These are phyloP conservation scores for Kalaharituber pfeilii DNA, from an alignment of 2,329 filamentous ascomycete species.

Conservation along the genomic window DNA sequence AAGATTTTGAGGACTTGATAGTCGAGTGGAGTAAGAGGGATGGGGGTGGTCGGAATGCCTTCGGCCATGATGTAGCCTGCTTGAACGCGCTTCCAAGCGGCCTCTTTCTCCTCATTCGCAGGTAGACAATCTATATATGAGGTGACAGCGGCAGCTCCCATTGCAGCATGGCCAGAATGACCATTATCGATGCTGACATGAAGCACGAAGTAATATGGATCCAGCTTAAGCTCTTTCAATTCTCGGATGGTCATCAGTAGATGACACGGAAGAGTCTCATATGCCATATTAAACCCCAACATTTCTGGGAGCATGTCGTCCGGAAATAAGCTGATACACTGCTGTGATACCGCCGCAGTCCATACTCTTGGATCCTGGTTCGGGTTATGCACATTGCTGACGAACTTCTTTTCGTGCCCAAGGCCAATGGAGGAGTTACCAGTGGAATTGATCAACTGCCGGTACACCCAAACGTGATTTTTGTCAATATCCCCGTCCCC, in stretches of 20 bases:
- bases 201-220: slow-evolving; percentile 35
- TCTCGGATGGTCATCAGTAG: slow-evolving; percentile 30
- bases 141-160: slow-evolving; percentile 29
- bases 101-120: slow-evolving; percentile 22
- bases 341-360: slow-evolving; percentile 32
- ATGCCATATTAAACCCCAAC: slow-evolving; percentile 36
- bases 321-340: slow-evolving; percentile 34
- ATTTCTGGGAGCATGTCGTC: slow-evolving; percentile 35
- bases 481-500: slow-evolving; percentile 33
- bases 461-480: slow-evolving; percentile 31
- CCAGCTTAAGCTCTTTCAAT: slow-evolving; percentile 30
- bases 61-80: slow-evolving; percentile 16
- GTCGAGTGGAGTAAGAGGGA: slow-evolving; percentile 13
- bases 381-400: slow-evolving; percentile 25
- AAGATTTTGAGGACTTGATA: slow-evolving; percentile 26
- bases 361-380: slow-evolving; percentile 25
- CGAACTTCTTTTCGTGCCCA: slow-evolving; percentile 23
- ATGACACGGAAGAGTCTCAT: slow-evolving; percentile 30
- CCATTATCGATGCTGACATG: slow-evolving; percentile 37
- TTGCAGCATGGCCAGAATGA: slow-evolving; percentile 33
- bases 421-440: slow-evolving; percentile 21
- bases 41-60: slow-evolving; percentile 27
- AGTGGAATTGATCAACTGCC: slow-evolving; percentile 22
- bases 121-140: slow-evolving; percentile 27
- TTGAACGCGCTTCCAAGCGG: slow-evolving; percentile 22